Evolutionary conservation across 768 basidiomycete species (phyloP), one percentile per base, ranked within the genome.

Genomic region (Imleria badia): DNA sequence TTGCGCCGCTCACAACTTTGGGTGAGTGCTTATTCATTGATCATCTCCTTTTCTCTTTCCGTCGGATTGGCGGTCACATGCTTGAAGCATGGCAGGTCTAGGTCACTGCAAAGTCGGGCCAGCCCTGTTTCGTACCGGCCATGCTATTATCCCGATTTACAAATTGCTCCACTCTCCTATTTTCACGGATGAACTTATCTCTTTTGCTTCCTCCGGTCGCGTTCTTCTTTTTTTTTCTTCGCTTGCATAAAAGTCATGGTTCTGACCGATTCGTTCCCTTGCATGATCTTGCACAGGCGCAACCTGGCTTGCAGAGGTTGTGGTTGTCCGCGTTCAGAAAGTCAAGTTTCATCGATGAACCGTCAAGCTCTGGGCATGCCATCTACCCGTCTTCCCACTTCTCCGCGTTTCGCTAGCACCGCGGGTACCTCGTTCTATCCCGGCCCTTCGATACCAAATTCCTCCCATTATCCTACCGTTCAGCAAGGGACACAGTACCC

Each of bases 1-100:
- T 44, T 92, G 90, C 68, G 85, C 82, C 62, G 89, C 87, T 14
- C 88, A 91, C 69, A 92, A 92, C 74, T 92, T 91, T 77, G 86
- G 86, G 89, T 90, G 69, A 77, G 86, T 81, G 13, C 23, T 48
- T 53, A 31, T 44, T 38, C 47, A 42, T 17, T 43, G 45, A 47
- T 41, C 52, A 48, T 61, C 36, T 60, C 40, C 45, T 45, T 34
- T 60, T 54, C 29, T 42, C 38, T 39, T 26, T 26, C 35, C 30
- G 31, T 33, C 34, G 48, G 39, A 33, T 12, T 45, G 30, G 20
- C 20, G n/a, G 19, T 53, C 56, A 54, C 45, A 38, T 54, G 56
- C 19, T 34, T 42, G 38, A 43, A 36, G 17, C 36, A 30, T 38
- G 20, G 17, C 10, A n/a, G n/a, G n/a, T 48, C 33, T 36, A 7